Conservation (phyloP, 305 asterid genomes). For the Solanum hybrid region DNA sequence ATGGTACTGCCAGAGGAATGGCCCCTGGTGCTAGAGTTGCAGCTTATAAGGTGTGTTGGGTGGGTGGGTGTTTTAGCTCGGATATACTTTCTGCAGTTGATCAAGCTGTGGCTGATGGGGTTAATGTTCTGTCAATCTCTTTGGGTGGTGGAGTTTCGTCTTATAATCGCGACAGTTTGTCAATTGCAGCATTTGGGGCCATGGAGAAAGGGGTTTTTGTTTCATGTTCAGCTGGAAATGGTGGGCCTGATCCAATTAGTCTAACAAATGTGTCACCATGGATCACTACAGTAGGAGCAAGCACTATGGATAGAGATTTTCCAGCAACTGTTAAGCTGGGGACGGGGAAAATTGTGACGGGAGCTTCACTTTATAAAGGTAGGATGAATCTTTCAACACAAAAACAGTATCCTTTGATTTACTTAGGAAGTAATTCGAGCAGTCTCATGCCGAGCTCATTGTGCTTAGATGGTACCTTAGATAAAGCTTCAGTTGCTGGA, state of each 20-base stretch:
- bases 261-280: slow-evolving; percentile 91
- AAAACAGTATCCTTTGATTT: slow-evolving; percentile 45
- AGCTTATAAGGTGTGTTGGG: slow-evolving; percentile 89
- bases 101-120: slow-evolving; percentile 87
- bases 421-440: slow-evolving; percentile 55
- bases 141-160: slow-evolving; percentile 91
- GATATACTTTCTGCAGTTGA: slow-evolving; percentile 90
- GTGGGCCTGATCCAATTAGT: slow-evolving; percentile 92
- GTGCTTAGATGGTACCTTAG: slow-evolving; percentile 76
- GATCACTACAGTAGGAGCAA: slow-evolving; percentile 87
- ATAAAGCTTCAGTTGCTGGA: slow-evolving; percentile 50
- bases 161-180: slow-evolving; percentile 56
- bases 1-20: slow-evolving; percentile 83
- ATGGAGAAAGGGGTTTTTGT: slow-evolving; percentile 84
- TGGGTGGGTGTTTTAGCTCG: slow-evolving; percentile 87
- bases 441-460: slow-evolving; percentile 67
- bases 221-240: slow-evolving; percentile 89
- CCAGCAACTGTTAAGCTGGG: slow-evolving; percentile 75
- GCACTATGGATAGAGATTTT: slow-evolving; percentile 85
- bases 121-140: slow-evolving; percentile 67
- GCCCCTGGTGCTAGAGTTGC: slow-evolving; percentile 82
- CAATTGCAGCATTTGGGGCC: slow-evolving; percentile 81
- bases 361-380: slow-evolving; percentile 78
- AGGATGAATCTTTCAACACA: slow-evolving; percentile 22
- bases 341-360: slow-evolving; percentile 35